Evolutionary conservation across 108 stramenopile species (phyloP).

Genomic region (Discostella stelligeroides): DNA sequence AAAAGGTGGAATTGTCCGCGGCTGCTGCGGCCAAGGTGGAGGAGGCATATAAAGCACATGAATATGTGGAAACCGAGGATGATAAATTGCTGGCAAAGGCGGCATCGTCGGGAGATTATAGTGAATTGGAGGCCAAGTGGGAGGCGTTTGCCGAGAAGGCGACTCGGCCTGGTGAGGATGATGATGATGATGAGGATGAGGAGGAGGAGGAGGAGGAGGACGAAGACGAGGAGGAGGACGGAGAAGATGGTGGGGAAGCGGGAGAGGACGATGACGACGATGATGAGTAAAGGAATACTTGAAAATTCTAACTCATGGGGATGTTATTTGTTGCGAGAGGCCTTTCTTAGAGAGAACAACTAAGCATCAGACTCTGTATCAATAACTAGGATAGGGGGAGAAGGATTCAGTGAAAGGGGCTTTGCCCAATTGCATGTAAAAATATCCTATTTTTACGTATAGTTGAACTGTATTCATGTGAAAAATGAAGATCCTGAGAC

Average conservation of each 20-base stretch:
- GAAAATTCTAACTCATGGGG: too few relatives aligned
- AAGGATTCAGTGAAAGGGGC: too few relatives aligned
- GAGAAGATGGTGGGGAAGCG: too few relatives aligned
- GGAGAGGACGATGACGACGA: conserved; percentile 18
- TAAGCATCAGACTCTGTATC: too few relatives aligned
- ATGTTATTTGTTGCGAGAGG: too few relatives aligned
- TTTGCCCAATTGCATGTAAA: too few relatives aligned
- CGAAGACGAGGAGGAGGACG: too few relatives aligned
- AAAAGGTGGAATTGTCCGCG: conserved; percentile 8
- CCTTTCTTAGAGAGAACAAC: too few relatives aligned
- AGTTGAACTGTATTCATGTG: too few relatives aligned
- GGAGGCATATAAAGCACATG: conserved; percentile 34
- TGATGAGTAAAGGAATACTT: conserved; percentile 5
- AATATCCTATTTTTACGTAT: too few relatives aligned
- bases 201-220: conserved; percentile 35
- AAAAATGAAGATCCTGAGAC: too few relatives aligned
- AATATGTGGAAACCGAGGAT: conserved; percentile 30
- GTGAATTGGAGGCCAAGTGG: conserved; percentile 50
- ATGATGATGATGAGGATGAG: conserved; percentile 1
- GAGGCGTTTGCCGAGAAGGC: conserved; percentile 45
- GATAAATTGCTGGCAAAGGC: conserved; percentile 46
- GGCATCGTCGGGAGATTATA: conserved; percentile 40
- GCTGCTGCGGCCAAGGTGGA: conserved; percentile 30
- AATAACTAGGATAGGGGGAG: too few relatives aligned
- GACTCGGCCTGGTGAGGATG: conserved; percentile 43